Evolutionary conservation across 2,329 filamentous ascomycete genomes (phyloP), one percentile per base, ranked within the genome.

Genomic region (Trichophyton equinum): DNA sequence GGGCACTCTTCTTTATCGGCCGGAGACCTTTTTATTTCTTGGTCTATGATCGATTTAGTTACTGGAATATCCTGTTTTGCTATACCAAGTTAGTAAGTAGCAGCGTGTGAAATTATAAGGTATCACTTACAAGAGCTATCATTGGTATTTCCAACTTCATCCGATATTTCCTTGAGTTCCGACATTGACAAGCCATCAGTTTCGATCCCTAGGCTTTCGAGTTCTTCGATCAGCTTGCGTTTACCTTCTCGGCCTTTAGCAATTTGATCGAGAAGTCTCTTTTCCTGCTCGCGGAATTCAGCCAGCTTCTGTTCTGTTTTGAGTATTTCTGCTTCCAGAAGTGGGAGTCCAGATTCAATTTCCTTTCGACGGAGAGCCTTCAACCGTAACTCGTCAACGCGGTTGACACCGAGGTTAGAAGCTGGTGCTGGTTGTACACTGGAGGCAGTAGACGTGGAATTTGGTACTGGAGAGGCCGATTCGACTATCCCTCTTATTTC

Each of bases 181-280:
- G 55, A 20, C 42, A 36, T 33, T n/a, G 60, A 61, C 15, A 78
- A 73, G 3, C 76, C 76, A 58, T 77, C 73, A 1, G 78, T 77
- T 60, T 81, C 76, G 46, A 78, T 67, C n/a, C 76, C 76, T 20
- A 82, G 71, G 58, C 68, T 69, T 62, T 78, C 75, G n/a, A 82
- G 70, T 64, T 82, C 79, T 36, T 75, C 71, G 4, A 77, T 68
- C 47, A 81, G 75, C 53, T 73, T 71, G 59, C 73, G 71, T 71
- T 76, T 67, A 66, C 73, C 67, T 70, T 72, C 64, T 71, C 73
- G 68, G 66, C 76, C 71, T 68, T 75, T 73, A 7, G 75, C 73
- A 58, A 81, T 76, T 63, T 82, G 77, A 33, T 72, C 71, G 9
- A 75, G 63, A 4, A 81, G 64, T 53, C 72, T 70, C 18, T 74